Evolutionary conservation across 805 yeast genomes (phyloP).

Genomic region (Yamadazyma laniorum): DNA sequence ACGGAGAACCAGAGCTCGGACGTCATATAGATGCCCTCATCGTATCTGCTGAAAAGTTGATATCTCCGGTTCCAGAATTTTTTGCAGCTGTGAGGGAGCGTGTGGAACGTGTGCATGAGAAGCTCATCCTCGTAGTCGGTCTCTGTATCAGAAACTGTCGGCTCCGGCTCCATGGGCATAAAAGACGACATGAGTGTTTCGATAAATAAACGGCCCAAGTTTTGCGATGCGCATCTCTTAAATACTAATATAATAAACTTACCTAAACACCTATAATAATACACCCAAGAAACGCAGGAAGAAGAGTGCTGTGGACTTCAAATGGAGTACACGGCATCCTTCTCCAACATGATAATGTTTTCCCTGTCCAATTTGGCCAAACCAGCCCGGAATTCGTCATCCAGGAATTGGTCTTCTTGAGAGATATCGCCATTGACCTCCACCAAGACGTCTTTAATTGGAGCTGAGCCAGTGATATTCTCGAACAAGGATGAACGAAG

Average conservation of each 20-base stretch:
- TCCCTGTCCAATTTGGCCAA: constrained; percentile 33
- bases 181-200: background rate
- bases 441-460: constrained; percentile 29
- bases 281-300: background rate
- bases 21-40: constrained; percentile 67
- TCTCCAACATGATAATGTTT: constrained; percentile 36
- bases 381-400: constrained; percentile 30
- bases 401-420: constrained; percentile 38
- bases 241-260: background rate
- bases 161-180: background rate
- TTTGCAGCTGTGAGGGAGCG: constrained; percentile 39
- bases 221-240: background rate
- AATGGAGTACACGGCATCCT: constrained; percentile 40
- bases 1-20: constrained; percentile 83
- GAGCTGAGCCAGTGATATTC: constrained; percentile 30
- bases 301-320: too few relatives aligned
- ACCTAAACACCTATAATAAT: background rate
- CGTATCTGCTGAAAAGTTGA: constrained; percentile 57
- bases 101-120: constrained; percentile 35
- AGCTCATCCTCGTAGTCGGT: constrained; percentile 16
- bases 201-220: background rate
- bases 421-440: constrained; percentile 34
- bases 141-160: background rate
- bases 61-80: constrained; percentile 68
- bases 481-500: constrained; percentile 33